A percentile compares a stretch with the other conserved stretches of the same genome.
phyloP scores from a whole-genome alignment of 352 stramenopile genomes.

The Globisporangium nodosum region DNA sequence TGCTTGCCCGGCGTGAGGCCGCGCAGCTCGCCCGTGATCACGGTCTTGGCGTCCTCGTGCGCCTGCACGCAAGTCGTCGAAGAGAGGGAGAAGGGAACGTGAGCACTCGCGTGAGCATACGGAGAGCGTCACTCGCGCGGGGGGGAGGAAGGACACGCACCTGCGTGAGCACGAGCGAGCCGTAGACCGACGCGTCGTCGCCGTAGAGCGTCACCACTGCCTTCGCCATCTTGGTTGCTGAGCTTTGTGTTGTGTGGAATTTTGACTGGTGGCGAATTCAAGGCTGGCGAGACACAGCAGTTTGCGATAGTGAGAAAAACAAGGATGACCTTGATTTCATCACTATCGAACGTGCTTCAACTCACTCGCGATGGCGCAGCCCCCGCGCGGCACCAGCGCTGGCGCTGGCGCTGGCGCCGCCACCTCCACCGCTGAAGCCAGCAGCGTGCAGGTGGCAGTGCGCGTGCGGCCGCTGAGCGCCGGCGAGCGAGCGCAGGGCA shows the following conservation, averaged over 20 bases:
- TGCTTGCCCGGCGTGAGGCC: slow-evolving; percentile 87
- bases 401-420: too few species aligned
- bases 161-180: slow-evolving; percentile 76
- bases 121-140: not conserved
- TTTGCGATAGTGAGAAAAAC: too few species aligned
- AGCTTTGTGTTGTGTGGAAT: not conserved
- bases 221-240: slow-evolving; percentile 56
- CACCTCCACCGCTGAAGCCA: not conserved
- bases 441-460: slow-evolving; percentile 48
- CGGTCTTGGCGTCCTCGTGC: slow-evolving; percentile 83
- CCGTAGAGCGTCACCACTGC: slow-evolving; percentile 84
- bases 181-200: slow-evolving; percentile 76
- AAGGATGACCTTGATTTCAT: not conserved
- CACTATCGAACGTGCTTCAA: not conserved
- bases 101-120: not conserved
- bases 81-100: too few species aligned
- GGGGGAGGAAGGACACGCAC: slow-evolving; percentile 10
- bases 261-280: slow-evolving; percentile 7
- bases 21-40: slow-evolving; percentile 84
- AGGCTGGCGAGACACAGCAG: not conserved
- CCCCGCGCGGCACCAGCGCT: too few species aligned
- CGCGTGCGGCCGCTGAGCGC: slow-evolving; percentile 45
- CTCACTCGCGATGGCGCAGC: too few species aligned
- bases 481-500: slow-evolving; percentile 31
- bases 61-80: slow-evolving; percentile 19